Evolutionary conservation across 208 protist genomes (phyloP), one percentile per base, ranked within the genome.

Genomic region (Acanthamoeba lenticulata): DNA sequence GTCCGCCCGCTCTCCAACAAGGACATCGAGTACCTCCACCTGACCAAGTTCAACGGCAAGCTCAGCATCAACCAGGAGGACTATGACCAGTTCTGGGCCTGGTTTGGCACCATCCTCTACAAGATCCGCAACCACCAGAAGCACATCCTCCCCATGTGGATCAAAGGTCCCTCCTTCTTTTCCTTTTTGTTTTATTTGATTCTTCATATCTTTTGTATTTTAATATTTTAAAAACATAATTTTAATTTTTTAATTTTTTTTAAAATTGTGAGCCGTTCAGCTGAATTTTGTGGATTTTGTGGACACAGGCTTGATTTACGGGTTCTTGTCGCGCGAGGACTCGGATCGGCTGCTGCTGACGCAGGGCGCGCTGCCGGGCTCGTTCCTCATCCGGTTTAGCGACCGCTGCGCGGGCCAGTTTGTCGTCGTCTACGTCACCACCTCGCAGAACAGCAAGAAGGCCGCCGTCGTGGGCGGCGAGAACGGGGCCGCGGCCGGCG

Each of bases 91-190:
- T 90, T 90, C 55, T 90, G 83, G 83, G 83, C 83, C 32, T 90
- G 83, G 83, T 90, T 90, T 49, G 83, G 83, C 44, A 90, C 83
- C 24, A 90, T 67, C 83, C 52, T 90, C 7, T 90, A 90, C 83
- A 90, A 90, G 34, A 90, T 90, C 29, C 83, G 83, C 34, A 90
- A 90, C 24, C 83, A 90, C 52, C 83, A 90, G 40, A 90, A 90
- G 83, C 83, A 90, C 52, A 90, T 90, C 83, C 83, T 90, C 7
- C 83, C 83, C 49, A 90, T 90, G 83, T 90, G 83, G 83, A 90
- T 90, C 45, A 60, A 90, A n/a, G 74, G 74, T 85, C 74, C 6
- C 32, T 7, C 1, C 42, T 1, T 29, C 69, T 32, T 4, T 45
- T n/a, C 11, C 44, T 55, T 55, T 15, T 7, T 32, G 17, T 5